These are phyloP conservation scores for Takakia lepidozioides DNA, from an alignment of 225 moss, liverwort and hornwort genomes.

Conservation along the genomic window DNA sequence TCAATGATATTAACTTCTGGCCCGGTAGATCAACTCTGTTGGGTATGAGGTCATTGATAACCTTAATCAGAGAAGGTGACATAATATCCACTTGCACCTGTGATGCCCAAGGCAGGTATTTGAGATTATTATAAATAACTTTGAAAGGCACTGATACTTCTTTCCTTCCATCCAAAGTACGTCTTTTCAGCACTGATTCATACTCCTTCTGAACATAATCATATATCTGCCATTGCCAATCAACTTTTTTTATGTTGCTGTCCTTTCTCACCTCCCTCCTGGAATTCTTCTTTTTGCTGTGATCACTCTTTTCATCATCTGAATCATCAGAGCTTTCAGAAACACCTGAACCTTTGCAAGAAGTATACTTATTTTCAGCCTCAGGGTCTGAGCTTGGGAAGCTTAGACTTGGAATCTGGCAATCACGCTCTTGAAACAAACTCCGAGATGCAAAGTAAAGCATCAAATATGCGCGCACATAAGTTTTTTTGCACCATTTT, in stretches of 20 bases:
- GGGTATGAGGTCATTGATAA: background rate
- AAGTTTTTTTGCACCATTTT: background rate
- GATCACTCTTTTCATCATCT: too few species aligned
- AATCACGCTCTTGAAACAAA: background rate
- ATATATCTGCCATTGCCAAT: background rate
- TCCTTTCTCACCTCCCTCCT: too few species aligned
- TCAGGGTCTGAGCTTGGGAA: too few species aligned
- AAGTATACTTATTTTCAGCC: too few species aligned
- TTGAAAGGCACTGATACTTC: background rate
- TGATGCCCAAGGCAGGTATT: background rate
- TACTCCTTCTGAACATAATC: background rate
- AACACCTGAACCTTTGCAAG: too few species aligned
- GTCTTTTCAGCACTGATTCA: background rate
- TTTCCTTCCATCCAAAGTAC: background rate
- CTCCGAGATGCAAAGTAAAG: background rate
- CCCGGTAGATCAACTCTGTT: background rate
- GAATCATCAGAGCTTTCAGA: too few species aligned
- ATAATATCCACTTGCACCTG: conserved; percentile 1
- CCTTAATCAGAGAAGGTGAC: conserved; percentile 5
- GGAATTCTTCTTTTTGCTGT: too few species aligned
- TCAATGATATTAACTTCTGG: background rate
- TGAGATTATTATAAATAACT: background rate
- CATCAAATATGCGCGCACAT: background rate
- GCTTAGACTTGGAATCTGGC: too few species aligned
- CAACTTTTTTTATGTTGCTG: too few species aligned